Base-by-base conservation (phyloP, 176 grass and related monocot genomes). In the Bothriochloa decipiens region DNA sequence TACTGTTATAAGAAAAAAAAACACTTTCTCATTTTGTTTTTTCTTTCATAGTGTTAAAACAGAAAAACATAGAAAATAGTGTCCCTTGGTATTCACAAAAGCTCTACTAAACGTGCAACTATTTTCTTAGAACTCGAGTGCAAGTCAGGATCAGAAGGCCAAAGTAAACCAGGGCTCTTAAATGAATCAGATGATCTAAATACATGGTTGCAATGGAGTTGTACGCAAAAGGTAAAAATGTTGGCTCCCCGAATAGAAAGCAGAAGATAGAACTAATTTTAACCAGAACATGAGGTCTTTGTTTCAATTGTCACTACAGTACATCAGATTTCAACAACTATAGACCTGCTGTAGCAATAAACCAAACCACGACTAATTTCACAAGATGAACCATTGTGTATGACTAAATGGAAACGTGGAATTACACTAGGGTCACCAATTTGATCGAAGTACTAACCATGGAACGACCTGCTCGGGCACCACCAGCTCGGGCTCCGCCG, bases 401-500 rank as follows among this genome's bases (percentile, higher is more conserved):
- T 45, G 22, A 10, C 8, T 25, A 84, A 36, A 68, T 41, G 28
- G 3, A 72, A 57, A 67, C 14, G 23, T 22, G 33, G 36, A 72
- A 33, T 42, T 70, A 17, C 58, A 81, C 17, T 9, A 62, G 12
- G 5, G 1, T 33, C 49, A 15, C 8, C 49, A 70, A 13, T 29
- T 36, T 12, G 49, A 3, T 32, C 10, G 2, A 76, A 79, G 32
- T 11, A 68, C 81, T 1, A 52, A 94, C 92, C 90, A 81, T 92
- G 92, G 76, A 94, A 92, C 29, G 64, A 81, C 79, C 92, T 94
- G 87, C 78, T 92, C 25, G 85, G 87, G 60, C 76, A 85, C 85
- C 85, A 85, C 85, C 83, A 84, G 46, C 87, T 78, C 53, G 74
- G 6, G 52, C 16, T 81, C 65, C 53, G 72, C 77, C 77, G 84